Evolutionary conservation across 225 moss, liverwort and hornwort species (phyloP).

Genomic region (Bryoerythrophyllum caledonicum): DNA sequence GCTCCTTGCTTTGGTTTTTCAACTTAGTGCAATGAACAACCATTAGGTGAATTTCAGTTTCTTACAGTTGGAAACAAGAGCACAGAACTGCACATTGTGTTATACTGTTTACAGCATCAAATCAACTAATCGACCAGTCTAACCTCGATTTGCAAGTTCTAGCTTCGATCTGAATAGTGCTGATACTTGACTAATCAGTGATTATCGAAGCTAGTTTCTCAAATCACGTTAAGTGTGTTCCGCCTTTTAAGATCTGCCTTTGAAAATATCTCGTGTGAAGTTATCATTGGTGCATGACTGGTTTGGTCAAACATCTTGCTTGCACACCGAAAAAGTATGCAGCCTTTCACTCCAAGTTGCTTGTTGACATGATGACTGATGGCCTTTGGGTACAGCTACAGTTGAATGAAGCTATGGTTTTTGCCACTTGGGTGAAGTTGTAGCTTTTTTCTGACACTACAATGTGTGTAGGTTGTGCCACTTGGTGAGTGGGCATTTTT

Average conservation of each 20-base stretch:
- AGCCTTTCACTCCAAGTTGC: too few species aligned
- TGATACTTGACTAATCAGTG: background rate
- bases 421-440: background rate
- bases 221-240: background rate
- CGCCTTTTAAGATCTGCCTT: background rate
- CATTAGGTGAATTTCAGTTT: too few species aligned
- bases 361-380: too few species aligned
- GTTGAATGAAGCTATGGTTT: background rate
- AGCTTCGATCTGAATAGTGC: background rate
- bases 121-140: too few species aligned
- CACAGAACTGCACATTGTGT: too few species aligned
- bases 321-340: background rate
- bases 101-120: too few species aligned
- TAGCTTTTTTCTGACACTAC: too few species aligned
- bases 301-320: background rate
- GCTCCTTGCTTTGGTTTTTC: background rate
- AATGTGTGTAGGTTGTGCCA: background rate
- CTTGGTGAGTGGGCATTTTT: background rate
- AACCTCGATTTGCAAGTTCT: background rate
- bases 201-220: background rate
- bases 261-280: background rate
- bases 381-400: too few species aligned
- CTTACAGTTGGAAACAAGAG: too few species aligned
- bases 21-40: too few species aligned
- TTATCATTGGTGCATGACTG: background rate